A percentile compares a stretch with the other conserved stretches of the same genome.
Conservation (phyloP, 345 rosid genomes). For the Eucalyptus camaldulensis region DNA sequence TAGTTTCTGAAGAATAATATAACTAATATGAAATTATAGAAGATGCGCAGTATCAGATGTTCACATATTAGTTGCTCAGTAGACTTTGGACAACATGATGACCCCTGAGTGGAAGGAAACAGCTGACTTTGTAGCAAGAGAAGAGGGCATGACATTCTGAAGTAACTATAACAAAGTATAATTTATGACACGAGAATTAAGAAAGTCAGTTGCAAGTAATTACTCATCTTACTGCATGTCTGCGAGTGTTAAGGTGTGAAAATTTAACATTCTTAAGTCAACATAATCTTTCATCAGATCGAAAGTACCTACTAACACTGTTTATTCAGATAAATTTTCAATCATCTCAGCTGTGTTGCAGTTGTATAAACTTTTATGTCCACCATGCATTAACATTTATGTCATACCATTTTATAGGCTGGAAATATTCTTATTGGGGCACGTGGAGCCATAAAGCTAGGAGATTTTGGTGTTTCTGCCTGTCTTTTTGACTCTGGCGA, state of each 20-base stretch:
- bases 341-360: background rate
- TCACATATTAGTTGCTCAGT: background rate
- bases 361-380: background rate
- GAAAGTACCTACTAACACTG: background rate
- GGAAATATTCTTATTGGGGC: constrained; percentile 84
- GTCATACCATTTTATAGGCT: constrained; percentile 34
- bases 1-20: background rate
- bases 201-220: background rate
- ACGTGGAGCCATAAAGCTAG: constrained; percentile 77
- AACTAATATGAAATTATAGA: background rate
- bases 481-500: constrained; percentile 98
- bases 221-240: background rate
- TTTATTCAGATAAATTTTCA: background rate
- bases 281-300: background rate
- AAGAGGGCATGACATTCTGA: background rate
- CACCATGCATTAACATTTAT: background rate
- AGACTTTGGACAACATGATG: background rate
- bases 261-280: background rate
- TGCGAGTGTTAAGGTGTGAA: background rate
- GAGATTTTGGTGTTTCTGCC: constrained; percentile 98
- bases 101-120: background rate
- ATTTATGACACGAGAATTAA: background rate
- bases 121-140: background rate
- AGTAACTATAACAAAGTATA: background rate
- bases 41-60: background rate